Evolutionary conservation across 2,329 filamentous ascomycete species (phyloP).

Genomic region (Verticillium nonalfalfae): DNA sequence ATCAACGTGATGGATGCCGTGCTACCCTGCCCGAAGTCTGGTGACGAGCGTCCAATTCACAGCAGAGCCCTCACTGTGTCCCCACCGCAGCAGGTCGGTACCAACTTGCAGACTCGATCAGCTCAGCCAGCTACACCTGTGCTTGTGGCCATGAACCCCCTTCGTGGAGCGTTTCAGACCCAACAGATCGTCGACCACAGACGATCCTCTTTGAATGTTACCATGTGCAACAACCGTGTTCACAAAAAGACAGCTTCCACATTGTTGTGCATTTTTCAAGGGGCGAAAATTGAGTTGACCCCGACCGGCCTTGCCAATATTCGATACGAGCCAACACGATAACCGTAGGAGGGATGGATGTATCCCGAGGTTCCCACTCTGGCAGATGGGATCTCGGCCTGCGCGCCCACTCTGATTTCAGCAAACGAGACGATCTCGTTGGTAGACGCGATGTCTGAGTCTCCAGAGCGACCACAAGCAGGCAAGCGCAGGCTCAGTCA

Average conservation of each 20-base stretch:
- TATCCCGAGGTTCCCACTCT: background rate
- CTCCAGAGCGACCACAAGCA: background rate
- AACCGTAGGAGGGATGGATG: background rate
- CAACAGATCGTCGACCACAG: background rate
- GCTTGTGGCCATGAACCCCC: background rate
- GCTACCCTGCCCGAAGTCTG: background rate
- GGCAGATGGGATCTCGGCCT: background rate
- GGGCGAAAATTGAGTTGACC: background rate
- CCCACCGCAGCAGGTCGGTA: background rate
- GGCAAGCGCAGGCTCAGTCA: background rate
- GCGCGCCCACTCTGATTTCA: background rate
- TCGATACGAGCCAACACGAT: background rate
- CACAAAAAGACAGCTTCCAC: background rate
- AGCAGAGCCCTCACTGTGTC: background rate
- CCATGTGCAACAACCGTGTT: background rate
- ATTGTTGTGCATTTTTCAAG: background rate
- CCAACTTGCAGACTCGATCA: background rate
- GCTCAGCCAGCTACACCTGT: background rate
- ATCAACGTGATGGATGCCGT: background rate
- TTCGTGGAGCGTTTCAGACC: background rate
- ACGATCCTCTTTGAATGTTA: background rate
- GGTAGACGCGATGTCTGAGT: background rate
- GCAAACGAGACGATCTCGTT: background rate
- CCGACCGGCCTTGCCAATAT: background rate
- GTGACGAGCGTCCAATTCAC: background rate